Percentiles rank a stretch among this genome's conserved stretches.
Conservation (phyloP, 306 rosid species). For the Prunus davidiana region DNA sequence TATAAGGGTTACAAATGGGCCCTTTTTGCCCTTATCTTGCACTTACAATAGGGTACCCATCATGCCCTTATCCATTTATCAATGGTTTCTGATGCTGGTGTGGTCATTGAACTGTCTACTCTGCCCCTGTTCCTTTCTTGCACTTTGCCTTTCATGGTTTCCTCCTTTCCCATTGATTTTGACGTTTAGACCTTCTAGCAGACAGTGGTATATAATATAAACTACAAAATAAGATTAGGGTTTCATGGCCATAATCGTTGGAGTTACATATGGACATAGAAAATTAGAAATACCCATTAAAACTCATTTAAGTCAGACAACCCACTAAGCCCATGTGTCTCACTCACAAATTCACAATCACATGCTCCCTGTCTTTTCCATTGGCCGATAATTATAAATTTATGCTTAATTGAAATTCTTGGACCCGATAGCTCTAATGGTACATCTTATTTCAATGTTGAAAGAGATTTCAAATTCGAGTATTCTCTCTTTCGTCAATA, state of each 20-base stretch:
- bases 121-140: too few species aligned
- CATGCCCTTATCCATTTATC: not conserved
- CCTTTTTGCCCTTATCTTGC: not conserved
- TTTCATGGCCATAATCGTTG: not conserved
- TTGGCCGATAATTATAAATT: not conserved
- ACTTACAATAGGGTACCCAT: not conserved
- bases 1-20: not conserved
- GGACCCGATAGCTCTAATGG: too few species aligned
- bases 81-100: too few species aligned
- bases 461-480: too few species aligned
- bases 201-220: not conserved
- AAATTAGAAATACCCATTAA: too few species aligned
- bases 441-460: too few species aligned
- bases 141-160: not conserved
- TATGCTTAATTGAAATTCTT: not conserved
- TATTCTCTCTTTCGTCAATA: too few species aligned
- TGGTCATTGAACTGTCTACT: too few species aligned
- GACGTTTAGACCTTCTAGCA: not conserved
- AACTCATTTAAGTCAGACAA: not conserved
- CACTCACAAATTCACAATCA: not conserved
- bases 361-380: not conserved
- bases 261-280: too few species aligned
- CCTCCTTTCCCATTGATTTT: not conserved
- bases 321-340: not conserved
- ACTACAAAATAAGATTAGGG: too few species aligned